A percentile compares a stretch with the other conserved stretches of the same genome.
phyloP scores from a whole-genome alignment of 768 basidiomycete species.

The Tylopilus cervinicoccineus region DNA sequence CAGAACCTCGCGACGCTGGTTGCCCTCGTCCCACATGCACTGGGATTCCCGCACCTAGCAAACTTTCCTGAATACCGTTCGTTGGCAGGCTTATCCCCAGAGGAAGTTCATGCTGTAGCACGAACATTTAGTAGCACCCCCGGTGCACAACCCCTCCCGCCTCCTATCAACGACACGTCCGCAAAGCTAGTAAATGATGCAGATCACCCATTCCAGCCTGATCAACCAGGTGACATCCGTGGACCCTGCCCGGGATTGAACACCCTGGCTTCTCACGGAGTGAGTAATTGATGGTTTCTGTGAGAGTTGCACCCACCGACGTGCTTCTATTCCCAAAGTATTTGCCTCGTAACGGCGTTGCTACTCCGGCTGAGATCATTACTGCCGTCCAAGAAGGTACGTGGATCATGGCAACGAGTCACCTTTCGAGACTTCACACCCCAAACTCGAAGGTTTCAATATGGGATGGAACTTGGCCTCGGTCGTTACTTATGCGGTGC shows the following conservation, averaged over 20 bases:
- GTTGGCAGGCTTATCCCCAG: conserved; percentile 15
- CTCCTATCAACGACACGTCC: conserved; percentile 21
- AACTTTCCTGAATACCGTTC: conserved; percentile 21
- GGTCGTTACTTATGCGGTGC: conserved; percentile 22
- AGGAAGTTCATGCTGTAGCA: conserved; percentile 13
- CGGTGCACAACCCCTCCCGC: conserved; percentile 21
- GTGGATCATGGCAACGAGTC: neutral
- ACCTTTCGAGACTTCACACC: neutral
- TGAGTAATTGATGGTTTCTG: conserved; percentile 4
- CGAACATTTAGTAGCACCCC: conserved; percentile 16
- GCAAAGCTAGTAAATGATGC: conserved; percentile 20
- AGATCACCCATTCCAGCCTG: conserved; percentile 14
- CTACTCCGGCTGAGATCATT: conserved; percentile 22
- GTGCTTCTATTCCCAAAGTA: conserved; percentile 8
- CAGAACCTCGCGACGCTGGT: conserved; percentile 4
- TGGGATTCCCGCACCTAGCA: conserved; percentile 13
- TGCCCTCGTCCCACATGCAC: conserved; percentile 3
- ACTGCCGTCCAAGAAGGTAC: conserved; percentile 21
- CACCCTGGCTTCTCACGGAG: conserved; percentile 26
- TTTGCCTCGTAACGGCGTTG: conserved; percentile 16
- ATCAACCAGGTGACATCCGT: conserved; percentile 20
- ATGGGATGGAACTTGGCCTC: conserved; percentile 21
- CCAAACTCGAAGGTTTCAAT: conserved; percentile 16
- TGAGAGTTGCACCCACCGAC: neutral
- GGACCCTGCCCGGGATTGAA: conserved; percentile 26